These are phyloP conservation scores for Trichoderma aggressivum DNA, from an alignment of 2,329 filamentous ascomycete genomes.

Conservation along the genomic window DNA sequence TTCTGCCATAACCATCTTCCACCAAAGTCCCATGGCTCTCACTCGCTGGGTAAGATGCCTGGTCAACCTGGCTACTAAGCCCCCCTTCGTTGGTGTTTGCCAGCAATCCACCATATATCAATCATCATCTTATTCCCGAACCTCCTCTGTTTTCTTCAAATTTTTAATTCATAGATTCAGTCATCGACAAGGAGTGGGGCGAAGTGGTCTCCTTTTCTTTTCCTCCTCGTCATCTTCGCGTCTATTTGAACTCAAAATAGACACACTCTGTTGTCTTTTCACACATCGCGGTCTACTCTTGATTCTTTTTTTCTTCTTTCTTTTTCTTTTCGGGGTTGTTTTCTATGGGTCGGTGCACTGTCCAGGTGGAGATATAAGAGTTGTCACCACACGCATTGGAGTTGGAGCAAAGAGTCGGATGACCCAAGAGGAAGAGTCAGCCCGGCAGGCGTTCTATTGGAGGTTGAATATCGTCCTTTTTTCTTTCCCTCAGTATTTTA, in stretches of 20 bases:
- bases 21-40: constrained; percentile 42
- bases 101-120: not conserved
- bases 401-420: not conserved
- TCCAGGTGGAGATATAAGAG: not conserved
- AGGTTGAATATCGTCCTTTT: not conserved
- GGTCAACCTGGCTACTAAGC: constrained; percentile 54
- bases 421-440: not conserved
- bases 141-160: not conserved
- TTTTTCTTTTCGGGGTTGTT: not conserved
- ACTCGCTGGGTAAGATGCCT: constrained; percentile 55
- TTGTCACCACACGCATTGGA: not conserved
- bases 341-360: not conserved
- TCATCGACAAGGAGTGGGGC: not conserved
- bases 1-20: constrained; percentile 59
- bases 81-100: not conserved
- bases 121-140: not conserved
- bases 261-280: not conserved
- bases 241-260: not conserved
- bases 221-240: not conserved
- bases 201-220: not conserved
- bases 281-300: not conserved
- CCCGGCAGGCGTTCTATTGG: not conserved
- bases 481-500: not conserved
- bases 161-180: not conserved
- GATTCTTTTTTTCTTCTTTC: not conserved